A percentile compares a stretch with the other conserved stretches of the same genome.
phyloP scores from a whole-genome alignment of 2,329 filamentous ascomycete genomes.

The Arthrocladium fulminans region DNA sequence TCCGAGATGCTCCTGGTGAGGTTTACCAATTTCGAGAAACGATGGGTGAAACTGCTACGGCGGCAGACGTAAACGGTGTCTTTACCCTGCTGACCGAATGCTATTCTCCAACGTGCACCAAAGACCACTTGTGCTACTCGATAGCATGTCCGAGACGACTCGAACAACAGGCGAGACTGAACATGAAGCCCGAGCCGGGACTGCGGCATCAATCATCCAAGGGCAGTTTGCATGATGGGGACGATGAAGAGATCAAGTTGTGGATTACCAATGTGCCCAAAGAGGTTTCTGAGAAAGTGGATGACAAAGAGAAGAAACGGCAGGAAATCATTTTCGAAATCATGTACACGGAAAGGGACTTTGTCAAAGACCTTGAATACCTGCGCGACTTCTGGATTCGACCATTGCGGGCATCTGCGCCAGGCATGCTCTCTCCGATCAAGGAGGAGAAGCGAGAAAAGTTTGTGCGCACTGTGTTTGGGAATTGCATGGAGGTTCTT shows the following conservation, averaged over 20 bases:
- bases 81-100: constrained; percentile 95
- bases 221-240: constrained; percentile 71
- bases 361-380: constrained; percentile 97
- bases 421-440: constrained; percentile 62
- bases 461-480: constrained; percentile 90
- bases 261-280: constrained; percentile 99
- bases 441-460: constrained; percentile 78
- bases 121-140: constrained; percentile 92
- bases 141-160: constrained; percentile 90
- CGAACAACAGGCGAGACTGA: constrained; percentile 89
- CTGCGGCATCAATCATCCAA: constrained; percentile 64
- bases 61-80: constrained; percentile 82
- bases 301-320: constrained; percentile 88
- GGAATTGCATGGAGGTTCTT: constrained; percentile 91
- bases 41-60: constrained; percentile 69
- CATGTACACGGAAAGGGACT: constrained; percentile 97
- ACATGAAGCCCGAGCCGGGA: constrained; percentile 85
- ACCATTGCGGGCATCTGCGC: constrained; percentile 62
- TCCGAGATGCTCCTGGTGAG: constrained; percentile 88
- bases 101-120: constrained; percentile 93
- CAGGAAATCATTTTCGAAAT: constrained; percentile 97
- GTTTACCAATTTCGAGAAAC: constrained; percentile 96
- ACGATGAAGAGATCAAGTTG: constrained; percentile 90
- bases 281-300: constrained; percentile 81
- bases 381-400: constrained; percentile 98